Evolutionary conservation across 495 filamentous ascomycete genomes (phyloP).

Genomic region (Cercophora newfieldiana): DNA sequence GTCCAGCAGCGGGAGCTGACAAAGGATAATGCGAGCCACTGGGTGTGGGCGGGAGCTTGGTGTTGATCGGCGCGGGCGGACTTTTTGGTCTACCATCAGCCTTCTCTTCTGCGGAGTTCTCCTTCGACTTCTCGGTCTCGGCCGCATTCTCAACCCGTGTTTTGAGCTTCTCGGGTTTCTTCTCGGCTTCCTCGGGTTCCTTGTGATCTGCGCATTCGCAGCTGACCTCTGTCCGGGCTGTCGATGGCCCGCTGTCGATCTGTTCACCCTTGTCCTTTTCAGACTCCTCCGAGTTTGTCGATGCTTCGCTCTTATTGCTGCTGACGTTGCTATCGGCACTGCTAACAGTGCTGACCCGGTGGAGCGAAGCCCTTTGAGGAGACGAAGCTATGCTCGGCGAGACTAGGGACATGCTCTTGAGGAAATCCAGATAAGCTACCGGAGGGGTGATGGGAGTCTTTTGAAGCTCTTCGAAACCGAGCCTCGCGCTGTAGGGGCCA

Average conservation of each 20-base stretch:
- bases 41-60: constrained; percentile 42
- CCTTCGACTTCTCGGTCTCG: background rate
- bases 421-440: constrained; percentile 86
- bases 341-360: constrained; percentile 40
- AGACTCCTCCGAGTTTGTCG: constrained; percentile 34
- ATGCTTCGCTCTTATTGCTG: constrained; percentile 30
- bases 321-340: constrained; percentile 30
- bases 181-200: constrained; percentile 27
- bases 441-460: constrained; percentile 92
- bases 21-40: constrained; percentile 48
- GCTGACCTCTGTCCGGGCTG: constrained; percentile 55
- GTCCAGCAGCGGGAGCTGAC: constrained; percentile 58
- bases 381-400: constrained; percentile 60
- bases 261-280: constrained; percentile 38
- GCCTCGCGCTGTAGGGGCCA: constrained; percentile 32
- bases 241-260: constrained; percentile 53
- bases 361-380: constrained; percentile 33
- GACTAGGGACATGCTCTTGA: constrained; percentile 64
- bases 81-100: constrained; percentile 19
- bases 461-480: constrained; percentile 39
- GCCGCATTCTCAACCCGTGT: background rate
- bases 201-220: constrained; percentile 53
- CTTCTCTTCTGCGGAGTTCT: background rate
- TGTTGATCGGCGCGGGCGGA: constrained; percentile 33
- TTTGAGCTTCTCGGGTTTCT: constrained; percentile 24